These are phyloP conservation scores for Talaromyces sp. DNA, from an alignment of 2,329 filamentous ascomycete genomes.

Conservation along the genomic window DNA sequence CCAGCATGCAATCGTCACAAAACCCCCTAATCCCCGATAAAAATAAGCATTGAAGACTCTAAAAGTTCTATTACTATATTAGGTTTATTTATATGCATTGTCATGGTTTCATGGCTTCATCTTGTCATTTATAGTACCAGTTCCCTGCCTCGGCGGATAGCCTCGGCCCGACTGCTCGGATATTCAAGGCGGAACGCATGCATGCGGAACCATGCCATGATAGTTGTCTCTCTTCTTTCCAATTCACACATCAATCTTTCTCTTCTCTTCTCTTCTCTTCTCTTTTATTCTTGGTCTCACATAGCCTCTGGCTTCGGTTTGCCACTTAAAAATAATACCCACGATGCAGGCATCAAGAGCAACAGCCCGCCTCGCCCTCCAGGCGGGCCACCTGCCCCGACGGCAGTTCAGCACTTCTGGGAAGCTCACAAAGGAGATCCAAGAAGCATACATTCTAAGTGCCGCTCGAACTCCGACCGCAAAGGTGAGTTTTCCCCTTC, in stretches of 20 bases:
- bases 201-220: constrained; percentile 13
- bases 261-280: not conserved
- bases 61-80: not conserved
- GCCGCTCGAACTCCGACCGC: constrained; percentile 84
- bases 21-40: not conserved
- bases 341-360: constrained; percentile 22
- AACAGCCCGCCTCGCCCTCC: constrained; percentile 22
- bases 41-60: not conserved
- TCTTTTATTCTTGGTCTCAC: constrained; percentile 4
- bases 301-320: not conserved
- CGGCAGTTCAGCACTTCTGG: constrained; percentile 51
- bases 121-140: not conserved
- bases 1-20: not conserved
- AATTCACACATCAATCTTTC: not conserved
- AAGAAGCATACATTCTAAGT: constrained; percentile 90
- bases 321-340: not conserved
- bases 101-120: not conserved
- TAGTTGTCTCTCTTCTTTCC: constrained; percentile 2
- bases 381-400: constrained; percentile 44
- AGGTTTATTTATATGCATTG: not conserved
- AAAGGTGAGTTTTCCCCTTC: constrained; percentile 55
- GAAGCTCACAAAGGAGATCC: constrained; percentile 59
- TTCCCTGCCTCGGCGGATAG: constrained; percentile 9
- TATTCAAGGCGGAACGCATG: constrained; percentile 19
- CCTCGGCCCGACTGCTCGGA: constrained; percentile 27